Evolutionary conservation across 2,329 filamentous ascomycete species (phyloP).

Genomic region (Didymella arachidicola): DNA sequence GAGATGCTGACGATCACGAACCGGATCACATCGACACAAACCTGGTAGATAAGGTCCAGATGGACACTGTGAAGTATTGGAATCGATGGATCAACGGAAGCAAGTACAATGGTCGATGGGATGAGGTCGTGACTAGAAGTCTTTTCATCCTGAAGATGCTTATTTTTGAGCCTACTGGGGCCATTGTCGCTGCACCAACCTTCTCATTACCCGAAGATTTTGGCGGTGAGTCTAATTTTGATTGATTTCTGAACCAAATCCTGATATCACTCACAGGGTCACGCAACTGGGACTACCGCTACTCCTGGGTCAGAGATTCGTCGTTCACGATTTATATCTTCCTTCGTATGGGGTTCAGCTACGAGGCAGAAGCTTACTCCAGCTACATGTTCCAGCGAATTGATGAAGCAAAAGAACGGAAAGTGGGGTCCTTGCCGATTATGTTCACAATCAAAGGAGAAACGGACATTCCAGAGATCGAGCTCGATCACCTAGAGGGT

Average conservation of each 20-base stretch:
- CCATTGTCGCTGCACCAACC: constrained; percentile 77
- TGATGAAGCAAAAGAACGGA: constrained; percentile 64
- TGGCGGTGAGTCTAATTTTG: constrained; percentile 25
- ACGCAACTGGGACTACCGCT: constrained; percentile 74
- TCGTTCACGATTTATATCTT: constrained; percentile 81
- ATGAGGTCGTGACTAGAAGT: constrained; percentile 74
- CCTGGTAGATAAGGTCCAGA: constrained; percentile 68
- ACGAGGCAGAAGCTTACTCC: constrained; percentile 81
- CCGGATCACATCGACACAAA: constrained; percentile 65
- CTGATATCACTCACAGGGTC: constrained; percentile 49
- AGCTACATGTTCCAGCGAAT: constrained; percentile 78
- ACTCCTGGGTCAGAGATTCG: constrained; percentile 78
- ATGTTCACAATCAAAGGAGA: constrained; percentile 77
- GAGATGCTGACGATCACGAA: constrained; percentile 64
- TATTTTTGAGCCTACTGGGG: constrained; percentile 79
- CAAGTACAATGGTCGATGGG: constrained; percentile 75
- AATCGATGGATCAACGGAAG: constrained; percentile 75
- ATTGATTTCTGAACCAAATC: neutral
- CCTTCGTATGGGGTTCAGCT: constrained; percentile 75
- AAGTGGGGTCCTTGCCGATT: constrained; percentile 71
- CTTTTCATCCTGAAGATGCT: constrained; percentile 78
- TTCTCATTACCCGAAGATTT: constrained; percentile 77
- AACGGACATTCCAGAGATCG: constrained; percentile 75
- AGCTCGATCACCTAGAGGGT: constrained; percentile 74
- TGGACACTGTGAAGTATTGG: constrained; percentile 76